phyloP scores from a whole-genome alignment of 1,284 basidiomycete genomes.

The Marasmius oreades region DNA sequence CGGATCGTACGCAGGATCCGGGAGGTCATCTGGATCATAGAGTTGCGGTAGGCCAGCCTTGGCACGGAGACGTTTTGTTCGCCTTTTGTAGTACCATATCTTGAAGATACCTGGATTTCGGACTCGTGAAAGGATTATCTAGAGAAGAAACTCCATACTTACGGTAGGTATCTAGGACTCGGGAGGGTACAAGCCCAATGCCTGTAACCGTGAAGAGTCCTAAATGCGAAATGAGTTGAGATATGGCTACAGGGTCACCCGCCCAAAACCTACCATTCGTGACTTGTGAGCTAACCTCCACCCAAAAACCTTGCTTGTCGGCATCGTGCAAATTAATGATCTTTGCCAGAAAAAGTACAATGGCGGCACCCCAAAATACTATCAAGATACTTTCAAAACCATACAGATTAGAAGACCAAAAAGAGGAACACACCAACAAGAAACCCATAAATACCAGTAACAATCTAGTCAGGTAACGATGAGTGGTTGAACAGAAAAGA shows the following conservation, averaged over 20 bases:
- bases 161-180: constrained; percentile 78
- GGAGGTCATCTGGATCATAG: constrained; percentile 72
- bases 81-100: constrained; percentile 72
- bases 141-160: constrained; percentile 23
- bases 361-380: constrained; percentile 78
- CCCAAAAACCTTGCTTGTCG: constrained; percentile 66
- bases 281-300: constrained; percentile 77
- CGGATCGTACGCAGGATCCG: constrained; percentile 70
- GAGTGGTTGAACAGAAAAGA: constrained; percentile 2
- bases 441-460: constrained; percentile 81
- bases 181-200: constrained; percentile 69
- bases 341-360: constrained; percentile 72
- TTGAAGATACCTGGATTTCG: constrained; percentile 53
- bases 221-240: constrained; percentile 19
- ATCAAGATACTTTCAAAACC: constrained; percentile 1
- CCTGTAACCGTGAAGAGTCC: constrained; percentile 82
- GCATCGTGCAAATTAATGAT: constrained; percentile 68
- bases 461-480: constrained; percentile 42
- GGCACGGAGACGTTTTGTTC: constrained; percentile 51
- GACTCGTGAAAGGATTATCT: neutral
- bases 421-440: constrained; percentile 50
- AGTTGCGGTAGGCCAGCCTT: constrained; percentile 64
- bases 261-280: constrained; percentile 52
- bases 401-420: neutral
- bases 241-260: neutral